Base-by-base conservation (phyloP, 208 protist species). In the Leishmania aethiopica region DNA sequence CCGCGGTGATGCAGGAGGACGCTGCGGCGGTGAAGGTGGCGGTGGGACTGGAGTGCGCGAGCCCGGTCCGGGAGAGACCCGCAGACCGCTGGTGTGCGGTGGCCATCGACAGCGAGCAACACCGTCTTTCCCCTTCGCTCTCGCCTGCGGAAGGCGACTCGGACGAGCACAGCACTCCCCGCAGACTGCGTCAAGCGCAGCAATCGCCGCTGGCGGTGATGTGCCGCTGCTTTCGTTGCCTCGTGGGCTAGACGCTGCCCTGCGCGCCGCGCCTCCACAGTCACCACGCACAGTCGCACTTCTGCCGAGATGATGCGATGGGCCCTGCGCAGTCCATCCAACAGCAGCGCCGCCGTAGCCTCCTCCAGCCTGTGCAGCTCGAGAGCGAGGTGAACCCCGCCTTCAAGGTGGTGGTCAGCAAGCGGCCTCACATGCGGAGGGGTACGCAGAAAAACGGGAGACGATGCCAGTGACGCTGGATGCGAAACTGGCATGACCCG, bases 301-400 rank as follows among this genome's bases (percentile, higher is more conserved):
- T 79, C 77, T 1, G 55, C 70, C 1, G 60, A 69, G 40, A 75
- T 19, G 75, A 87, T 60, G 28, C 84, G 84, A 42, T 57, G 57
- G 1, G 74, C 80, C 19, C 77, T 17, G 37, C 84, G 84, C 40
- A 87, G 64, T n/a, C 80, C 84, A 11, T 81, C 84, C n/a, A 84
- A 8, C 17, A 87, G 84, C 71, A 77, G 51, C 7, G 53, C 77
- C 5, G 49, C 70, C 13, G 77, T 82, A 49, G 75, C 86, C 69
- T 86, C 86, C 13, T 75, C 79, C 35, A 88, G 22, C 3, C 74
- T 62, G 66, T 88, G 85, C 37, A 83, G 73, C 51, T 84, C 78
- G 57, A 91, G 75, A 1, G 90, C 89, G 37, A 91, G 82, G 40
- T 62, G 11, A 10, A 85, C 62, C 25, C 57, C 45, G 3, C 55